These are phyloP conservation scores for Collybia sordida DNA, from an alignment of 768 basidiomycete species.

Conservation along the genomic window DNA sequence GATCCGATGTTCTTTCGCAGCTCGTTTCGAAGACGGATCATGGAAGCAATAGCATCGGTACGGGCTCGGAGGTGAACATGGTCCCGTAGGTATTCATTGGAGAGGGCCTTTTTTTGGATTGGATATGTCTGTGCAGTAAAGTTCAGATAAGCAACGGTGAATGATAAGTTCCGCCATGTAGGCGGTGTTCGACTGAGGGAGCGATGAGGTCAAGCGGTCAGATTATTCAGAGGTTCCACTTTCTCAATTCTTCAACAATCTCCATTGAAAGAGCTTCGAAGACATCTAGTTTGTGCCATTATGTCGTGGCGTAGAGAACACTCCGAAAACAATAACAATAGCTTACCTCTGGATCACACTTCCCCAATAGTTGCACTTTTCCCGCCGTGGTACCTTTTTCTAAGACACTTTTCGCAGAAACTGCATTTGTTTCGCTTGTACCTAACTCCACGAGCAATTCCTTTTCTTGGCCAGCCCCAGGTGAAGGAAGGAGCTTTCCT, in stretches of 20 bases:
- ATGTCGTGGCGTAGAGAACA: too few relatives aligned
- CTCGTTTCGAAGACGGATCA: constrained; percentile 70
- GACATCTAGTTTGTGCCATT: not conserved
- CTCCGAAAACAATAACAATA: not conserved
- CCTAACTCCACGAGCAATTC: constrained; percentile 45
- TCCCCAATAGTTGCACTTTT: constrained; percentile 40
- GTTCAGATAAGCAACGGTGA: not conserved
- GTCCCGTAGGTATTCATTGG: constrained; percentile 79
- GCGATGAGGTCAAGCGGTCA: too few relatives aligned
- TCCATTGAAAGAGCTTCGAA: not conserved
- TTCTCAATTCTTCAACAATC: too few relatives aligned
- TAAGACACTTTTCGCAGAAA: not conserved
- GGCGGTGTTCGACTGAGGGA: too few relatives aligned
- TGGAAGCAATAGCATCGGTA: constrained; percentile 66
- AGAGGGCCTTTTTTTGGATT: constrained; percentile 86
- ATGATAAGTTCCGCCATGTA: too few relatives aligned
- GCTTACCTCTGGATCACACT: constrained; percentile 46
- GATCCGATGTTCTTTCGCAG: constrained; percentile 56
- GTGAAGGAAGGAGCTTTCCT: constrained; percentile 44
- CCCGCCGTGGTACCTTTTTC: constrained; percentile 2
- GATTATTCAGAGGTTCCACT: too few relatives aligned
- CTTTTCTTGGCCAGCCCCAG: constrained; percentile 45
- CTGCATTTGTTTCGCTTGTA: not conserved
- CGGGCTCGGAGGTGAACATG: constrained; percentile 87
- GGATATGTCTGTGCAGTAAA: constrained; percentile 64